Evolutionary conservation across 805 yeast genomes (phyloP), one percentile per base, ranked within the genome.

Genomic region (Teunomyces pallodes): DNA sequence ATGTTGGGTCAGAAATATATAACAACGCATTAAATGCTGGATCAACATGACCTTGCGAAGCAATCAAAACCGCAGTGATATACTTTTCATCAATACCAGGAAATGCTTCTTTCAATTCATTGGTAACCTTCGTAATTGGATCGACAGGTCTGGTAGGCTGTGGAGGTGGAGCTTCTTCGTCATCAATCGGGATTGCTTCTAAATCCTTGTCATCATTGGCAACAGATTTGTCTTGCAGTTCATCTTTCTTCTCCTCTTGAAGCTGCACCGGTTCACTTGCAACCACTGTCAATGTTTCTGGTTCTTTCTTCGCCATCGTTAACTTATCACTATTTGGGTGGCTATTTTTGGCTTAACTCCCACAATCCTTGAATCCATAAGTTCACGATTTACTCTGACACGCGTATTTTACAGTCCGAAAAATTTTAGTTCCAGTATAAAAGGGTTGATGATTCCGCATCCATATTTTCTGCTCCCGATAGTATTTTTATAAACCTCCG

Each of bases 21-120:
- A 92, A 72, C 58, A 91, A 72, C 0, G 97, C 97, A 64, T 86
- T 87, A 72, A 92, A 92, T 1, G 97, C 96, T 1, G 87, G 84
- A 57, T 90, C 97, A 39, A 89, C 64, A 42, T 79, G 74, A 27
- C 96, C 96, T 42, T 77, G 81, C 14, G 96, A 82, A 2, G 98
- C 98, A 62, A 94, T 87, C 48, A 91, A 72, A 1, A 89, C 84
- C 27, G 96, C 90, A 46, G 83, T 81, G 52, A 89, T 75, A 57
- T 83, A 80, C 52, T 82, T 80, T 28, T 79, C 86, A 36, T 90
- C 96, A 20, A 83, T 67, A 13, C 74, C 70, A 1, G 99, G 98
- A 65, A 92, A 92, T 0, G 97, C 97, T 17, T 89, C 96, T 56
- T 77, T 75, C 53, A 92, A 74, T 36, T 88, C 84, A 43, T 77